These are phyloP conservation scores for Jamesozyma rosinii DNA, from an alignment of 805 yeast genomes.

Conservation along the genomic window DNA sequence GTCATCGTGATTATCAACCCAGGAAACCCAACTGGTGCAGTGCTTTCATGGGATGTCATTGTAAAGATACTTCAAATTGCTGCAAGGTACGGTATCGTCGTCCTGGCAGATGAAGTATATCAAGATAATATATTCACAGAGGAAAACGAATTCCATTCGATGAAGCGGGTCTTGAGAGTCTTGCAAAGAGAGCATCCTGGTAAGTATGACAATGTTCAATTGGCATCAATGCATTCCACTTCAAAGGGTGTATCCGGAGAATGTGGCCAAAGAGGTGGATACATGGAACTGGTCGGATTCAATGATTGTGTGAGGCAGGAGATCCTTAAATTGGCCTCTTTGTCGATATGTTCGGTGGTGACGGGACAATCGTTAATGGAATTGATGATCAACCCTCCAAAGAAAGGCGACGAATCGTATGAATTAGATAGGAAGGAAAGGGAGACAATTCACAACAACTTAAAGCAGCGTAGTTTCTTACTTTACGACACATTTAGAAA, in stretches of 20 bases:
- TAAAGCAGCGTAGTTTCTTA: conserved; percentile 53
- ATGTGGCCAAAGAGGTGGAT: conserved; percentile 99
- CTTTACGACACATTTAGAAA: conserved; percentile 60
- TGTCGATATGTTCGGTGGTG: conserved; percentile 86
- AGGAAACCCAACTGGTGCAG: conserved; percentile 95
- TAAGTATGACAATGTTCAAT: conserved; percentile 59
- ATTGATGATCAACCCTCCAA: conserved; percentile 90
- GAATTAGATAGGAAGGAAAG: conserved; percentile 60
- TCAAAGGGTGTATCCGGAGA: conserved; percentile 97
- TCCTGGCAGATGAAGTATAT: conserved; percentile 95
- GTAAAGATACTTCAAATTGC: conserved; percentile 66
- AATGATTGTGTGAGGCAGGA: conserved; percentile 54
- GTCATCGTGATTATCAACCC: conserved; percentile 91
- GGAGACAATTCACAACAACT: conserved; percentile 47
- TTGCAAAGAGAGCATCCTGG: conserved; percentile 48
- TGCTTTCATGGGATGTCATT: conserved; percentile 56
- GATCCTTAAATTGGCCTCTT: conserved; percentile 79
- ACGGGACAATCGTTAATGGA: conserved; percentile 90
- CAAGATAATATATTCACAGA: conserved; percentile 74
- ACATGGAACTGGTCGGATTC: conserved; percentile 88
- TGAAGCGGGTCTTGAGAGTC: conserved; percentile 65
- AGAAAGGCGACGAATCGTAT: conserved; percentile 63
- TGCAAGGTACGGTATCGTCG: conserved; percentile 72
- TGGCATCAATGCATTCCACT: conserved; percentile 92
- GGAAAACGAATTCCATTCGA: conserved; percentile 68